Evolutionary conservation across 768 basidiomycete genomes (phyloP).

Genomic region (Brasilioporus rufonigricans): DNA sequence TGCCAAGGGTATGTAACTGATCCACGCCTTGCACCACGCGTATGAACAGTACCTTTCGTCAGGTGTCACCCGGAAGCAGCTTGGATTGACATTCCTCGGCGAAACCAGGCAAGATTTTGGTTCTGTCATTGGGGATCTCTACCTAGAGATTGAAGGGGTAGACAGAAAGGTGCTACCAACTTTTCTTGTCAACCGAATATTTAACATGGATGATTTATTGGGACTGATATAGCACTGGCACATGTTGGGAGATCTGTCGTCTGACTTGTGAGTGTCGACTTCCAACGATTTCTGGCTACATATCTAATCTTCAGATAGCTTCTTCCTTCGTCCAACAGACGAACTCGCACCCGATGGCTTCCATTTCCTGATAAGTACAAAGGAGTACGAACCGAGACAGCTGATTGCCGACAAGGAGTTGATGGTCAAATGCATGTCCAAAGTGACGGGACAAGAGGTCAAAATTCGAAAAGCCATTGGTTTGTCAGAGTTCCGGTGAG

Average conservation of each 20-base stretch:
- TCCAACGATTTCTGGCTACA: too few relatives aligned
- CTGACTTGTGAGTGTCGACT: constrained; percentile 3
- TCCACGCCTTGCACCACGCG: too few relatives aligned
- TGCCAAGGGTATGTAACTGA: too few relatives aligned
- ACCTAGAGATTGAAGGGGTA: constrained; percentile 26
- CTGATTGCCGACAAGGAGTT: constrained; percentile 21
- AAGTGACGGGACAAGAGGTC: constrained; percentile 29
- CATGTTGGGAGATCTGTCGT: constrained; percentile 8
- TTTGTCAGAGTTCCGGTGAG: constrained; percentile 30
- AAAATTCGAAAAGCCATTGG: constrained; percentile 28
- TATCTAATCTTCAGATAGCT: neutral
- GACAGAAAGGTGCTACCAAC: constrained; percentile 22
- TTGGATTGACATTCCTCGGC: constrained; percentile 43
- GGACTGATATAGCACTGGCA: constrained; percentile 21
- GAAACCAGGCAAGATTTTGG: constrained; percentile 32
- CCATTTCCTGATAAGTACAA: constrained; percentile 6
- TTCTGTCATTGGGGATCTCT: constrained; percentile 37
- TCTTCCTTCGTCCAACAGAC: constrained; percentile 14
- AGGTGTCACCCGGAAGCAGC: constrained; percentile 36
- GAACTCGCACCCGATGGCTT: constrained; percentile 22
- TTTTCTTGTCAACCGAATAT: neutral
- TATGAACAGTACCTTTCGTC: too few relatives aligned
- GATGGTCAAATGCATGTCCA: constrained; percentile 30
- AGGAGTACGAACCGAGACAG: constrained; percentile 10
- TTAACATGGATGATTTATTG: neutral